These are phyloP conservation scores for Peribolospora baueri DNA, from an alignment of 768 basidiomycete genomes.

Conservation along the genomic window DNA sequence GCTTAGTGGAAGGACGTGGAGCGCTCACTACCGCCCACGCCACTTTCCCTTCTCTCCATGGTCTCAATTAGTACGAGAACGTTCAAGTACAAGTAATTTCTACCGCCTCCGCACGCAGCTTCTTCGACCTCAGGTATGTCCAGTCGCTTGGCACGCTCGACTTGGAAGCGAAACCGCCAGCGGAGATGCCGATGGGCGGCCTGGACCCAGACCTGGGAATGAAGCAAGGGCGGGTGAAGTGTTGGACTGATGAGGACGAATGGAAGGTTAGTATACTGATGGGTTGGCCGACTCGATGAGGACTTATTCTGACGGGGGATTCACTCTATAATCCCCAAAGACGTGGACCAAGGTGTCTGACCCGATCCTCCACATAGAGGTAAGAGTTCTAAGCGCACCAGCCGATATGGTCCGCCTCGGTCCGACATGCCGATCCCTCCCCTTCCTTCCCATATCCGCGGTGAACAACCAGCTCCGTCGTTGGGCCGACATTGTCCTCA, in stretches of 20 bases:
- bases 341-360: constrained; percentile 52
- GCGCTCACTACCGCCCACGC: neutral
- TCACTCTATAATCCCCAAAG: constrained; percentile 21
- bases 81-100: constrained; percentile 64
- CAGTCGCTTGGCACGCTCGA: constrained; percentile 13
- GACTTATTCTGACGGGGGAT: neutral
- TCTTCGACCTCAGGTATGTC: constrained; percentile 39
- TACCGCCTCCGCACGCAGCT: constrained; percentile 50
- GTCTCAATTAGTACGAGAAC: constrained; percentile 32
- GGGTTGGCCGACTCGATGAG: constrained; percentile 16
- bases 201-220: constrained; percentile 3
- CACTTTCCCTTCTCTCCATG: neutral
- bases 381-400: constrained; percentile 22
- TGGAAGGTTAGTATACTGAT: constrained; percentile 36
- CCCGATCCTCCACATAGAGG: constrained; percentile 87
- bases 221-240: constrained; percentile 26
- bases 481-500: constrained; percentile 87
- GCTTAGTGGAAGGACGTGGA: no score
- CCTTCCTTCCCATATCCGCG: neutral
- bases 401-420: neutral
- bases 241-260: constrained; percentile 83
- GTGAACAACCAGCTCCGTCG: constrained; percentile 20
- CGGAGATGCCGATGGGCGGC: constrained; percentile 9
- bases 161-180: neutral
- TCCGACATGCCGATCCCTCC: no score